Base-by-base conservation (phyloP, 2,329 filamentous ascomycete genomes). In the Coniella lustricola region DNA sequence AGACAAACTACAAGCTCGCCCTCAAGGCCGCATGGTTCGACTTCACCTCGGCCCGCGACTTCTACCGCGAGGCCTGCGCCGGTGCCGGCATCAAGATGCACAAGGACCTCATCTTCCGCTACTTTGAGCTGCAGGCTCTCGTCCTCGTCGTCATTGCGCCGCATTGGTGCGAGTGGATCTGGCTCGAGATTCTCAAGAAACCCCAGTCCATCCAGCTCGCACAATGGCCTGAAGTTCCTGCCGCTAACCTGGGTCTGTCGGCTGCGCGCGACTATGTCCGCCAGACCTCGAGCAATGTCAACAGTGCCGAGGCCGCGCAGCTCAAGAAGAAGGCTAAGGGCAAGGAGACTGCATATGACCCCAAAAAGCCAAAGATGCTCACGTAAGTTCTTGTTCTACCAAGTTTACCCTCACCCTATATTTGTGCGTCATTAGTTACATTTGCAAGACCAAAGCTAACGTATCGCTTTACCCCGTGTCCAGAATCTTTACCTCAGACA, bases 81-180 rank as follows among this genome's bases (percentile, higher is more conserved):
- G 82, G 85, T 20, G 84, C 86, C 4, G 85, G 85, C 42, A 79
- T 93, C 55, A 84, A 86, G 59, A 91, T 97, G 84, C 90, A 97
- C 71, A 79, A 81, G 57, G 86, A 90, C 56, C 73, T 94, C 10
- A 76, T 91, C 29, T 70, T 80, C 58, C 80, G 84, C 57, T 98
- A 93, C 68, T 82, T 95, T 56, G 85, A 94, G 69, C 76, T 94
- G 17, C 91, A 96, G 67, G 83, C 87, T 39, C 76, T 95, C 44
- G 75, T 96, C 61, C 72, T 97, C 57, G 78, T 85, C 3, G 86
- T 90, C 44, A 83, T 97, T 54, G 84, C 91, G 2, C 91, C 93
- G 50, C 93, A 98, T 69, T 97, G 90, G 85, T 76, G 88, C 40
- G 93, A 98, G 64, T 86, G 95, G 68, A 82, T 98, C 63, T 97